Evolutionary conservation across 805 yeast species (phyloP), one percentile per base, ranked within the genome.

Genomic region (Cyberlindnera mississippiensis): DNA sequence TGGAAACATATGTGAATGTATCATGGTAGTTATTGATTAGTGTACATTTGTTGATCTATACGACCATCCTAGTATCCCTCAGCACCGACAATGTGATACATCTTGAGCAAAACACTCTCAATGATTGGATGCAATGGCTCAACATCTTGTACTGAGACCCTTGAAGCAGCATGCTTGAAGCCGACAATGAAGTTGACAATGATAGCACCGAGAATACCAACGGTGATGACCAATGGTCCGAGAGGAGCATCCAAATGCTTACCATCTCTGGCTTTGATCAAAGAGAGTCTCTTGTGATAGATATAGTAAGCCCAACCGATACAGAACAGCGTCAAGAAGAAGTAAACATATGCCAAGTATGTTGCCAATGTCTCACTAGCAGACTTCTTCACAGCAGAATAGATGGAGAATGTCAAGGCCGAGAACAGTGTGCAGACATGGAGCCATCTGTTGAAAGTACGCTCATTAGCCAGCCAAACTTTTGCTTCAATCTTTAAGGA

Each of bases 401-500:
- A 86, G 41, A 93, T 76, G 13, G 93, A 73, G 58, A 90, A 89
- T 0, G 98, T 88, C 55, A 93, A 67, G 0, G 90, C 81, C 16
- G 96, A 80, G 52, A 93, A 72, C 59, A 93, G 69, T 0, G 95
- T 79, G 12, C 95, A 85, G 17, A 91, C 91, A 48, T 84, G 89
- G 51, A 93, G 71, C 99, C 99, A 93, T 64, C 95, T 78, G 70
- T 87, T 83, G 68, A 90, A 91, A 4, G 99, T 93, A 63, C 99
- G 83, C 68, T 93, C 99, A 60, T 93, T 93, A 22, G 99, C 99
- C 50, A 93, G 73, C 97, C 98, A 93, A 12, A 93, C 99, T 60
- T 93, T 93, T 24, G 98, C 95, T 68, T 93, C 99, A 44, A 93
- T 90, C 64, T 85, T 89, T 42, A 89, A 78, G 2, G 96, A 93